Conservation (phyloP, 2,329 filamentous ascomycete species). For the Monilinia polystroma region DNA sequence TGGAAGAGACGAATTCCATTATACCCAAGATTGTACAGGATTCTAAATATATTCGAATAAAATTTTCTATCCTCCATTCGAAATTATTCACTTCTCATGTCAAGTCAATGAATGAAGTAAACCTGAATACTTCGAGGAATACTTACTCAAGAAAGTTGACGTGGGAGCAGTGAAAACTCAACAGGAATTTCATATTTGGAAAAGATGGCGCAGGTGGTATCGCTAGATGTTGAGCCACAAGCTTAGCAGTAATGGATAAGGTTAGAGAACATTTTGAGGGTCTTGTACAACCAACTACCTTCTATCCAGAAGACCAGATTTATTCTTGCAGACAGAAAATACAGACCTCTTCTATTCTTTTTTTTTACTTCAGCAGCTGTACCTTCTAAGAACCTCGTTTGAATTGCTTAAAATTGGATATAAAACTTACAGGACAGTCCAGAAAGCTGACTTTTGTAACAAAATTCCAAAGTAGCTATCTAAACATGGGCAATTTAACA, state of each 20-base stretch:
- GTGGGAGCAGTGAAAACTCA: not conserved
- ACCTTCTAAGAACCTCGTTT: not conserved
- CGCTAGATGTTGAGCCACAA: not conserved
- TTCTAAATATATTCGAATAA: not conserved
- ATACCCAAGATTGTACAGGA: not conserved
- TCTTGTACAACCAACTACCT: not conserved
- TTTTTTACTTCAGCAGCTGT: not conserved
- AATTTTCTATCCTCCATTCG: not conserved
- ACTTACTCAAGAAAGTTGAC: not conserved
- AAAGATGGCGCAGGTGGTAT: not conserved
- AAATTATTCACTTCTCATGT: not conserved
- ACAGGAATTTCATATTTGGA: not conserved
- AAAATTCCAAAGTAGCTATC: not conserved
- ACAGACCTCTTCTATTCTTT: not conserved
- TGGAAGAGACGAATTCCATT: not conserved
- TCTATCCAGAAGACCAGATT: not conserved
- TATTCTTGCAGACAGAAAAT: not conserved
- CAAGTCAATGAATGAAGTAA: not conserved
- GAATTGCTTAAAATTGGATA: not conserved
- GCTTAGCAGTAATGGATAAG: not conserved
- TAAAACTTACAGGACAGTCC: not conserved
- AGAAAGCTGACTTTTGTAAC: not conserved
- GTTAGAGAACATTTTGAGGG: not conserved
- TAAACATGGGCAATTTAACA: not conserved
- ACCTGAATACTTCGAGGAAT: too few species aligned